A percentile compares a stretch with the other conserved stretches of the same genome.
These are phyloP conservation scores for Larix kaempferi DNA, from an alignment of 75 land plant species.

Conservation along the genomic window DNA sequence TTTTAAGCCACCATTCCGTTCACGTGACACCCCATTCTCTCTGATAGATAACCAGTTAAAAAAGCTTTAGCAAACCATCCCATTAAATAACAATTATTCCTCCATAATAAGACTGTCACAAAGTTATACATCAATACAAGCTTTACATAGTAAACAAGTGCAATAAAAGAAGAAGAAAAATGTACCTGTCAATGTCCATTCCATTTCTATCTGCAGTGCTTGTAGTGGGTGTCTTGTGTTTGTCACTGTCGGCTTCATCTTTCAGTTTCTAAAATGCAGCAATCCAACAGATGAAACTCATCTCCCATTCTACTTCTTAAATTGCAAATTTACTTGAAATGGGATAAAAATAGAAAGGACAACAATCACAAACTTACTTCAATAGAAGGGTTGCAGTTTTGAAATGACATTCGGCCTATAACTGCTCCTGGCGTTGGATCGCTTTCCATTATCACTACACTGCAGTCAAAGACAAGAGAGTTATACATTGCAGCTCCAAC, in stretches of 20 bases:
- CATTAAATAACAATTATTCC: too few species aligned
- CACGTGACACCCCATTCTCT: neutral
- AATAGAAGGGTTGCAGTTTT: slow-evolving; percentile 81
- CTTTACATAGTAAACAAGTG: neutral
- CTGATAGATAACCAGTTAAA: neutral
- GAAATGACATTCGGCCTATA: slow-evolving; percentile 96
- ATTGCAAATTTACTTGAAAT: neutral
- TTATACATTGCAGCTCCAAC: too few species aligned
- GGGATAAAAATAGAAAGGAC: neutral
- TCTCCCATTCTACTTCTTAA: neutral
- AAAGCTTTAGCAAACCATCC: too few species aligned
- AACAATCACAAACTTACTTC: slow-evolving; percentile 58
- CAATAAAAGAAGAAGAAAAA: neutral
- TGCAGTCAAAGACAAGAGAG: slow-evolving; percentile 14
- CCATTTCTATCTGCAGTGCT: neutral
- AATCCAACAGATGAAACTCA: neutral
- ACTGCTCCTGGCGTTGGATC: slow-evolving; percentile 86
- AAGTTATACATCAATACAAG: too few species aligned
- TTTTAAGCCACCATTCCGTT: neutral
- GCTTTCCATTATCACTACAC: slow-evolving; percentile 93
- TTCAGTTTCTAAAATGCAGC: slow-evolving; percentile 55
- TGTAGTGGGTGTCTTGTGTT: neutral
- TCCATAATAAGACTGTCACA: too few species aligned
- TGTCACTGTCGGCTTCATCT: slow-evolving; percentile 31
- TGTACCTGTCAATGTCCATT: slow-evolving; percentile 4